Evolutionary conservation across 768 basidiomycete species (phyloP), one percentile per base, ranked within the genome.

Genomic region (Suillus subalutaceus): DNA sequence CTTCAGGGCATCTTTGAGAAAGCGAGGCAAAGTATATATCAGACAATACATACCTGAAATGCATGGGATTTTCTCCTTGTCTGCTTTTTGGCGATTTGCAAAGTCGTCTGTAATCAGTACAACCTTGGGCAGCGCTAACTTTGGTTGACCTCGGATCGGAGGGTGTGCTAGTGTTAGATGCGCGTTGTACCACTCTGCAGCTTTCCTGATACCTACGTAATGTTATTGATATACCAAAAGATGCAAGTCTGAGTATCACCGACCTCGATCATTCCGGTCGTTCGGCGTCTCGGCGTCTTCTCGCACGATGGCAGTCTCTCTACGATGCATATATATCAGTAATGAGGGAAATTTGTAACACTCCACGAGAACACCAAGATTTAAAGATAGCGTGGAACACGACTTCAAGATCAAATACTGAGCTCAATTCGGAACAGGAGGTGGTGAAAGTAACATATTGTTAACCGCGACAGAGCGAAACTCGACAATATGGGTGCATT

Each of bases 211-310:
- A 7, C 93, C 96, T 96, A 68, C 32, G 18, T 2, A n/a, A 12
- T 18, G 40, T 52, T 35, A 41, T 63, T 2, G 23, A 12, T 41
- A 67, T 30, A 43, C 23, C 37, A 66, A 13, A 65, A 56, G 26
- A 58, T 32, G 7, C 26, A 35, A 16, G 60, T 41, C 40, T 6
- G 10, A 4, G 57, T 13, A 55, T 6, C n/a, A 73, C 78, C 40
- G 66, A 93, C 96, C 91, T 86, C 97, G 81, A 74, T 99, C 97
- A 73, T 99, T 99, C 35, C 92, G 84, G 74, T 99, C 97, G 70
- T 99, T 99, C 0, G 95, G 93, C 0, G 88, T 88, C 78, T 96
- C 94, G 5, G 83, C 88, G 64, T 91, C 88, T 68, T 91, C 88
- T 18, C 92, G 82, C 50, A 92, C 82, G 12, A 94, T 85, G 0